These are phyloP conservation scores for Naganishia onofrii DNA, from an alignment of 768 basidiomycete genomes.

Conservation along the genomic window DNA sequence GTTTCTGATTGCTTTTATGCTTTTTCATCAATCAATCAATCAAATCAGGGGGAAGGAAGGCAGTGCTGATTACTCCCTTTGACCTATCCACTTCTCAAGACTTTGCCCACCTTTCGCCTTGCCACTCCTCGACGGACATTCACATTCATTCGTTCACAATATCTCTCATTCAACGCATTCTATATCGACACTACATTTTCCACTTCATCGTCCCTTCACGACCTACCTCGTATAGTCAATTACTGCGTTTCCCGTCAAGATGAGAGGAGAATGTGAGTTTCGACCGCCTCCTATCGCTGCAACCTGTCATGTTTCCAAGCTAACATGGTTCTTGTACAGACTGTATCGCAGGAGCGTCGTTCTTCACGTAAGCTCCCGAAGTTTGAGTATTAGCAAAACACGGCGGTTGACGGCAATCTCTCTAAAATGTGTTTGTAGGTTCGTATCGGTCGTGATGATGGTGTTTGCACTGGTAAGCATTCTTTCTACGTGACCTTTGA, in stretches of 20 bases:
- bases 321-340: constrained; percentile 23
- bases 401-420: neutral
- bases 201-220: neutral
- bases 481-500: neutral
- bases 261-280: constrained; percentile 31
- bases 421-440: neutral
- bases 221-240: neutral
- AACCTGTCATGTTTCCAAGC: neutral
- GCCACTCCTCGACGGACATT: constrained; percentile 6
- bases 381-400: neutral
- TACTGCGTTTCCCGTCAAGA: constrained; percentile 7
- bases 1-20: neutral
- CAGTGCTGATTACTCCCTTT: constrained; percentile 1
- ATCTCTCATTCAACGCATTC: neutral
- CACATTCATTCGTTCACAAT: neutral
- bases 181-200: neutral
- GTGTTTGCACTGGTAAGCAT: constrained; percentile 42
- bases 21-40: neutral
- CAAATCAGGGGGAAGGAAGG: neutral
- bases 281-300: neutral
- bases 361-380: constrained; percentile 29
- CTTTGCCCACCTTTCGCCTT: neutral
- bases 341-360: constrained; percentile 49
- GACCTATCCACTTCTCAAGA: neutral
- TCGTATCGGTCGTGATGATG: constrained; percentile 43